These are phyloP conservation scores for Priceomyces medius DNA, from an alignment of 805 yeast genomes.

Conservation along the genomic window DNA sequence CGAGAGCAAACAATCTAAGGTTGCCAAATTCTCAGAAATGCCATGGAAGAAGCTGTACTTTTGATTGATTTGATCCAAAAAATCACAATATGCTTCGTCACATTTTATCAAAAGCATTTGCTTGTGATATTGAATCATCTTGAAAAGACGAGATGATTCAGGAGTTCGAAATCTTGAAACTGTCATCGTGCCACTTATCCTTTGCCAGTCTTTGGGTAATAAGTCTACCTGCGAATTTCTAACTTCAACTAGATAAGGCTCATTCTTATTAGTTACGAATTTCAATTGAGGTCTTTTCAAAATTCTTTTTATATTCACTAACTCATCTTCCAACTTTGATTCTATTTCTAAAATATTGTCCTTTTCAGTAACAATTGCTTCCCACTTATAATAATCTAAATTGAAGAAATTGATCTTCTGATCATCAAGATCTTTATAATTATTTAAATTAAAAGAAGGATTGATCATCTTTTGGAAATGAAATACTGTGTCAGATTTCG, in stretches of 20 bases:
- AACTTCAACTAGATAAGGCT: conserved; percentile 76
- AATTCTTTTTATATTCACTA: conserved; percentile 43
- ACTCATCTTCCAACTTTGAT: conserved; percentile 48
- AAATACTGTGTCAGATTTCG: conserved; percentile 29
- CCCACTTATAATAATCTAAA: conserved; percentile 31
- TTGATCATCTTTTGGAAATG: conserved; percentile 51
- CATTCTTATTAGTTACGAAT: conserved; percentile 57
- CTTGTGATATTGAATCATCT: conserved; percentile 56
- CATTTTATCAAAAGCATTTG: conserved; percentile 50
- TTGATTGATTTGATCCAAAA: conserved; percentile 35
- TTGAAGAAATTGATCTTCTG: conserved; percentile 48
- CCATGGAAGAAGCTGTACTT: conserved; percentile 34
- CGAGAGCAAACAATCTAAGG: conserved; percentile 66
- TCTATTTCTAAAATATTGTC: conserved; percentile 46
- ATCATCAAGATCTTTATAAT: conserved; percentile 39
- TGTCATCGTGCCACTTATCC: conserved; percentile 64
- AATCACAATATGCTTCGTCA: conserved; percentile 45
- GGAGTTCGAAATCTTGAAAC: conserved; percentile 78
- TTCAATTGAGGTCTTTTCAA: conserved; percentile 58
- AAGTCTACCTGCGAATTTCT: conserved; percentile 51
- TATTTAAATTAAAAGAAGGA: conserved; percentile 50
- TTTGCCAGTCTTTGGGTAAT: conserved; percentile 76
- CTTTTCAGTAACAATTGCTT: conserved; percentile 35
- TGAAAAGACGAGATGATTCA: conserved; percentile 47
- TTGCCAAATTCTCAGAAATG: conserved; percentile 49